Percentiles rank a stretch among this genome's conserved stretches.
Conservation (phyloP, 352 stramenopile genomes). For the Aphanomyces cochlioides region DNA sequence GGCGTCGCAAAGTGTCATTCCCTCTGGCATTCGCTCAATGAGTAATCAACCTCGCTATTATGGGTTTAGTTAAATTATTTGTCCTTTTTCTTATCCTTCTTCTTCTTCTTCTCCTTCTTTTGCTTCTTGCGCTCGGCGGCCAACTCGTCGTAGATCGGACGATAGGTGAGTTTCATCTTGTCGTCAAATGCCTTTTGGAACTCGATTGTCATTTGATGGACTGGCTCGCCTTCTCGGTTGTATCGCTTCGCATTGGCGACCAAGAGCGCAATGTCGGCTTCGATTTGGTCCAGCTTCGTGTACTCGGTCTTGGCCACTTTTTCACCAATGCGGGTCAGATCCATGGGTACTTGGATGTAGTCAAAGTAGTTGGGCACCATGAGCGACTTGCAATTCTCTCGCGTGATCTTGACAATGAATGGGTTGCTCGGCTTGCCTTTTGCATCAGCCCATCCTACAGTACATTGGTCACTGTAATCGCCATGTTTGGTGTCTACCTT, state of each 20-base stretch:
- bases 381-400: constrained; percentile 78
- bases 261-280: constrained; percentile 71
- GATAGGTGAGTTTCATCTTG: constrained; percentile 55
- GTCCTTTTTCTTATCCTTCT: constrained; percentile 87
- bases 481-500: constrained; percentile 23
- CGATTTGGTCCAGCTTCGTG: constrained; percentile 71
- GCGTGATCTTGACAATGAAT: constrained; percentile 83
- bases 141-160: constrained; percentile 68
- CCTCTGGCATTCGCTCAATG: no score
- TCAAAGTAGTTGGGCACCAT: constrained; percentile 85
- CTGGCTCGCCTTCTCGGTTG: constrained; percentile 73
- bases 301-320: constrained; percentile 69
- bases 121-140: constrained; percentile 80
- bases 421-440: constrained; percentile 67
- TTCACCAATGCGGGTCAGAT: constrained; percentile 72
- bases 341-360: constrained; percentile 76
- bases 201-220: constrained; percentile 81
- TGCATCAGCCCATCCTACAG: constrained; percentile 49
- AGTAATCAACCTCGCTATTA: no score
- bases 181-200: constrained; percentile 69
- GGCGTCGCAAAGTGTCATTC: no score
- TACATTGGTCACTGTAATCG: neutral
- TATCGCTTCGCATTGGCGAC: constrained; percentile 81
- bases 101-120: constrained; percentile 88
- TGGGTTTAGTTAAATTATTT: constrained; percentile 39